Percentiles rank a stretch among this genome's conserved stretches.
Conservation (phyloP, 139 green algal species). For the Chlorella sp. region DNA sequence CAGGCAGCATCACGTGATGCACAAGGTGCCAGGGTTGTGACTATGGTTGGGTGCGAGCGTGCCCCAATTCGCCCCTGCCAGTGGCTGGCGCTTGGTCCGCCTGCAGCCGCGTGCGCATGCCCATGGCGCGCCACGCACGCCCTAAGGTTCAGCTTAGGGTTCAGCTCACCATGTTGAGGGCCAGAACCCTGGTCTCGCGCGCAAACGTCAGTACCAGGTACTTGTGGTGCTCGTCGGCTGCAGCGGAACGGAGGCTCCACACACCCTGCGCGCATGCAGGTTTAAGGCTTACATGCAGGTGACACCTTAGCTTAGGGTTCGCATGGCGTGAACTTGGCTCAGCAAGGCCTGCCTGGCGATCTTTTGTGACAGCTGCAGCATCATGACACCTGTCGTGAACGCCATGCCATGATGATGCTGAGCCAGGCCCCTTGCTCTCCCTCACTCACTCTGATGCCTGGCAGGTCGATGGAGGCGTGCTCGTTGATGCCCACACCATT, state of each 20-base stretch:
- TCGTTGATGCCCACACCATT: constrained; percentile 98
- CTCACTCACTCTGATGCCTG: constrained; percentile 31
- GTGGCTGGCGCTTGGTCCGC: background rate
- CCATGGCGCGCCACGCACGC: background rate
- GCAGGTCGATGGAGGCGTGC: constrained; percentile 71
- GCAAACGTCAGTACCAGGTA: constrained; percentile 94
- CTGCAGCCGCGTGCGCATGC: background rate
- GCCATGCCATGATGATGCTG: background rate
- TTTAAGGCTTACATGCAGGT: too few species aligned
- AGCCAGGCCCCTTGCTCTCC: too few species aligned
- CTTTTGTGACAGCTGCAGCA: too few species aligned
- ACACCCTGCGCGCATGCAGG: constrained; percentile 59
- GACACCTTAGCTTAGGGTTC: too few species aligned
- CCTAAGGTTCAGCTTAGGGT: too few species aligned
- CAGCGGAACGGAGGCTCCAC: constrained; percentile 73
- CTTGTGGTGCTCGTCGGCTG: constrained; percentile 64
- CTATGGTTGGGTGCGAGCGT: too few species aligned
- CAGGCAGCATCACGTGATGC: background rate
- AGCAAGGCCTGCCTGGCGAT: background rate
- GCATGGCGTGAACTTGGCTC: too few species aligned
- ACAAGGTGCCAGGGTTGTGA: background rate
- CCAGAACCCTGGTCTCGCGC: constrained; percentile 61
- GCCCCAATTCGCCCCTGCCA: background rate
- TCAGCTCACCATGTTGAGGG: constrained; percentile 66
- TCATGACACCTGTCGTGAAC: too few species aligned